Evolutionary conservation across 805 yeast species (phyloP).

Genomic region (Wickerhamomyces queroliae): DNA sequence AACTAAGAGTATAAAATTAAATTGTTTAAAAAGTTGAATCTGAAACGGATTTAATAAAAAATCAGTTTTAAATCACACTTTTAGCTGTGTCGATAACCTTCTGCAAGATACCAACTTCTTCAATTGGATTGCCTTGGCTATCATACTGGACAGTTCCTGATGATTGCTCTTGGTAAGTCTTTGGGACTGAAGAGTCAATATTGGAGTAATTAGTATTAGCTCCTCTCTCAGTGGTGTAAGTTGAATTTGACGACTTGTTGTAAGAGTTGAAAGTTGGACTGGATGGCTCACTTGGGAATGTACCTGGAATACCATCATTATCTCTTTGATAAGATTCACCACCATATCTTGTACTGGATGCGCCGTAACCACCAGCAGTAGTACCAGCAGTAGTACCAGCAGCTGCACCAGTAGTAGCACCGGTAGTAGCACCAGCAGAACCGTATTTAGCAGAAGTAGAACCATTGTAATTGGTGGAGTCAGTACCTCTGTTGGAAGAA

Average conservation of each 20-base stretch:
- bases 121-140: slow-evolving; percentile 12
- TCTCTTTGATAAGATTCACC: background rate
- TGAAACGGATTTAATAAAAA: slow-evolving; percentile 6
- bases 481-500: background rate
- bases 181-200: background rate
- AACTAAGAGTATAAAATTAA: slow-evolving; percentile 1
- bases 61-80: slow-evolving; percentile 8
- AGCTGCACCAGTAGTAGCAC: background rate
- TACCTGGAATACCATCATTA: slow-evolving; percentile 8
- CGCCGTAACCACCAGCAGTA: slow-evolving; percentile 1
- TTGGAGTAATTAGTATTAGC: background rate
- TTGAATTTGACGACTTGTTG: background rate
- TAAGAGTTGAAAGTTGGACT: background rate
- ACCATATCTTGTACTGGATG: slow-evolving; percentile 3
- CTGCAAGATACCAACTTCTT: slow-evolving; percentile 2
- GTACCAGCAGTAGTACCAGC: background rate
- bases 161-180: slow-evolving; percentile 13
- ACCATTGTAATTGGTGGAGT: background rate
- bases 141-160: slow-evolving; percentile 10
- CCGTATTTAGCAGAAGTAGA: background rate
- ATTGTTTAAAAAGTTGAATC: slow-evolving; percentile 16
- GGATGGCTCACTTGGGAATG: slow-evolving; percentile 3
- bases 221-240: background rate
- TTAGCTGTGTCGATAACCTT: slow-evolving; percentile 14
- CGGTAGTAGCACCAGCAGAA: background rate